Percentiles rank a stretch among this genome's conserved stretches.
Conservation (phyloP, 1,284 basidiomycete genomes). For the Pisolithus thermaeus region DNA sequence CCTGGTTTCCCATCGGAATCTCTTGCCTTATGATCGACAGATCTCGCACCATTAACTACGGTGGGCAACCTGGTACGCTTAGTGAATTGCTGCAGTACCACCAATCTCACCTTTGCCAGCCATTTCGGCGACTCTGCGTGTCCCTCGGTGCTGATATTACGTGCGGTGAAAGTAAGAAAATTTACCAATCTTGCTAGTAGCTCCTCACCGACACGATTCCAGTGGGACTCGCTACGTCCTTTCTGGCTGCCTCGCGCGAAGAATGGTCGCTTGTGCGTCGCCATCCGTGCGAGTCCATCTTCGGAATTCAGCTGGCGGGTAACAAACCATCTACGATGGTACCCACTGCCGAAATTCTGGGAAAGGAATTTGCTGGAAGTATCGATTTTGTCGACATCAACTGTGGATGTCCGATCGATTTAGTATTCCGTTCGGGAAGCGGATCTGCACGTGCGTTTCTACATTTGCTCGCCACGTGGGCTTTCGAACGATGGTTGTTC, state of each 20-base stretch:
- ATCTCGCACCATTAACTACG: conserved; percentile 92
- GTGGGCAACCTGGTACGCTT: conserved; percentile 83
- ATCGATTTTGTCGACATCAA: conserved; percentile 95
- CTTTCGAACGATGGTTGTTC: background rate
- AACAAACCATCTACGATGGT: conserved; percentile 74
- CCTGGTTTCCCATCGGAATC: background rate
- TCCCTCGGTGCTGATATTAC: conserved; percentile 91
- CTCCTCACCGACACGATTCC: background rate
- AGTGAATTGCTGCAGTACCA: background rate
- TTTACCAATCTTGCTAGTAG: background rate
- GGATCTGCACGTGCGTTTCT: conserved; percentile 73
- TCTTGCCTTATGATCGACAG: conserved; percentile 31
- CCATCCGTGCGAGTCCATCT: conserved; percentile 84
- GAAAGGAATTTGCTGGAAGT: conserved; percentile 55
- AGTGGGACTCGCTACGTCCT: conserved; percentile 83
- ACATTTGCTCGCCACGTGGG: background rate
- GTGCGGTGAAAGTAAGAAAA: conserved; percentile 78
- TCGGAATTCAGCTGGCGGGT: conserved; percentile 88
- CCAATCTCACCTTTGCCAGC: conserved; percentile 41
- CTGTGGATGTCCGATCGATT: conserved; percentile 95
- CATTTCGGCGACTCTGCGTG: conserved; percentile 88
- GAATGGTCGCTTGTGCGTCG: conserved; percentile 89
- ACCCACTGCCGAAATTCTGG: conserved; percentile 81
- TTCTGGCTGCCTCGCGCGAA: conserved; percentile 77
- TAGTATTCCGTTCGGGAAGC: conserved; percentile 89